Evolutionary conservation across 768 basidiomycete genomes (phyloP).

Genomic region (Panaeolus papilionaceus): DNA sequence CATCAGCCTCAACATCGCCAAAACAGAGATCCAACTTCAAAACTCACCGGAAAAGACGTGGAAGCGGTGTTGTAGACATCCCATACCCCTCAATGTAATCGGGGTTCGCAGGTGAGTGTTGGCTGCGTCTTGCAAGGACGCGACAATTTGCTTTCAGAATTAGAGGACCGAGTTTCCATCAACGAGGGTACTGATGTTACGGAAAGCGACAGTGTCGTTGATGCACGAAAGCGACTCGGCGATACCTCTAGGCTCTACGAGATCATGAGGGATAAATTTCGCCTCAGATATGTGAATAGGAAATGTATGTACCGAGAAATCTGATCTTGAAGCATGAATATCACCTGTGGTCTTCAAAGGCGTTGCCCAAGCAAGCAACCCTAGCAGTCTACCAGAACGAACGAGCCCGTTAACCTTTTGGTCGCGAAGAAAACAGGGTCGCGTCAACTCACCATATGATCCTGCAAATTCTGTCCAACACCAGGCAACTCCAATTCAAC

Average conservation of each 20-base stretch:
- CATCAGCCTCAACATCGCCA: constrained; percentile 30
- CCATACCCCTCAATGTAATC: constrained; percentile 59
- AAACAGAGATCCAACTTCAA: constrained; percentile 40
- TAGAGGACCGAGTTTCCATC: constrained; percentile 27
- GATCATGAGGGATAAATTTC: background rate
- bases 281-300: background rate
- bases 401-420: background rate
- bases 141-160: constrained; percentile 30
- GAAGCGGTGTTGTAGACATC: constrained; percentile 60
- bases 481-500: constrained; percentile 52
- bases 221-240: constrained; percentile 63
- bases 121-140: background rate
- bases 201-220: constrained; percentile 69
- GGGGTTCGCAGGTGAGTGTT: constrained; percentile 43
- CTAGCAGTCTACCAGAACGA: constrained; percentile 31
- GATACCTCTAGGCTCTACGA: no score
- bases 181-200: constrained; percentile 56
- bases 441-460: constrained; percentile 47
- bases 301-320: constrained; percentile 34
- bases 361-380: constrained; percentile 33
- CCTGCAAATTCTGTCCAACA: constrained; percentile 60
- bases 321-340: constrained; percentile 33
- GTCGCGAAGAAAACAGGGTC: background rate
- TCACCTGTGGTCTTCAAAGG: constrained; percentile 40
- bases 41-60: constrained; percentile 46